Conservation (phyloP, 768 basidiomycete genomes). For the Boletus vinaceobasis region DNA sequence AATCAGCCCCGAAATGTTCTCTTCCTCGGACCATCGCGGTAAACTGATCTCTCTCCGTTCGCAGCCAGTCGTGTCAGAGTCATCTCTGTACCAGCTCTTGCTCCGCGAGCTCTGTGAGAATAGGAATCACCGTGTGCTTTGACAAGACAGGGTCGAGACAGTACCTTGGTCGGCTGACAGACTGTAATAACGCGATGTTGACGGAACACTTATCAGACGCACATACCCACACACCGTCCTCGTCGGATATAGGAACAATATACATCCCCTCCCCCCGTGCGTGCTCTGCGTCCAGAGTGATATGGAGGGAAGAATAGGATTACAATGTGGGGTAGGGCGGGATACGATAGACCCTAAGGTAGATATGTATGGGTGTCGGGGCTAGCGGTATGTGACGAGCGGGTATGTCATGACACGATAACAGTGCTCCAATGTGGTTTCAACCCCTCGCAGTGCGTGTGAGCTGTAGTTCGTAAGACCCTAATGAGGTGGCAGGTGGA, state of each 20-base stretch:
- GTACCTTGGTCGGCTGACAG: no score
- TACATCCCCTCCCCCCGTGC: background rate
- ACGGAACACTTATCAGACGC: background rate
- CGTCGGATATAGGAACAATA: background rate
- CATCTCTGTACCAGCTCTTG: background rate
- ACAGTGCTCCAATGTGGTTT: background rate
- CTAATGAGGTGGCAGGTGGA: background rate
- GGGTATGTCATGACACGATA: conserved; percentile 9
- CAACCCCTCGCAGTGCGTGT: background rate
- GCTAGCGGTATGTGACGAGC: conserved; percentile 7
- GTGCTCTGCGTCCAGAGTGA: background rate
- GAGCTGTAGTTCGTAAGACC: background rate
- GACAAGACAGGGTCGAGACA: background rate
- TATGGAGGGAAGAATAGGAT: background rate
- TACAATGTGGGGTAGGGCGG: background rate
- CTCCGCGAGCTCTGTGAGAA: background rate
- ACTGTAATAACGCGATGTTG: background rate
- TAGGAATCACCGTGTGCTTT: background rate
- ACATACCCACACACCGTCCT: background rate
- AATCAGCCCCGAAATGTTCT: no score
- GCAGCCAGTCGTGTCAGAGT: no score
- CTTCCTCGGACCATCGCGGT: no score
- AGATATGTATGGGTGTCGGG: conserved; percentile 2
- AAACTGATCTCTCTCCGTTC: no score
- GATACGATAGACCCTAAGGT: background rate